phyloP scores from a whole-genome alignment of 202 grass and related monocot species.

The Schoenoplectus triqueter region DNA sequence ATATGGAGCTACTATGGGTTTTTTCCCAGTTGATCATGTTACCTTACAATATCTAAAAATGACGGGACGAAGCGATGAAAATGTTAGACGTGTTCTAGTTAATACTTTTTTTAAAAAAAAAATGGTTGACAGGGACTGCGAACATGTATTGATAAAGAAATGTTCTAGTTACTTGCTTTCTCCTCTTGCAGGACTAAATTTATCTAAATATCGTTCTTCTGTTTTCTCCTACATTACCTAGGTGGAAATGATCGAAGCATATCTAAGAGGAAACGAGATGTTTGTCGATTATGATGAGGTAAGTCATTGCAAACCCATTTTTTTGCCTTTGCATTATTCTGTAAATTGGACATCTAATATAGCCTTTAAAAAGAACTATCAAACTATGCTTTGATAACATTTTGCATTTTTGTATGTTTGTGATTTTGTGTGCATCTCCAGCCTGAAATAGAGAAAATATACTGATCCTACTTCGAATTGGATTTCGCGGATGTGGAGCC shows the following conservation, averaged over 20 bases:
- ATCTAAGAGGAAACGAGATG: background rate
- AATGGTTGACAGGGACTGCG: too few relatives aligned
- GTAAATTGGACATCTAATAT: background rate
- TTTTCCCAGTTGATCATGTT: conserved; percentile 54
- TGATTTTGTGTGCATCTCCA: background rate
- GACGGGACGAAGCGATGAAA: conserved; percentile 51
- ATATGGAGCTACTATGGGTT: conserved; percentile 54
- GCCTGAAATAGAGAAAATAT: background rate
- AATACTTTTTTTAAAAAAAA: too few relatives aligned
- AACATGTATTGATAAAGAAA: too few relatives aligned
- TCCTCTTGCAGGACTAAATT: background rate
- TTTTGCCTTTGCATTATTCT: background rate
- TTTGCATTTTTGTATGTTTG: background rate
- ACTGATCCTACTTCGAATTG: background rate
- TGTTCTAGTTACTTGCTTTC: too few relatives aligned
- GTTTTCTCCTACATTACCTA: background rate
- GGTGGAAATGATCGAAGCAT: conserved; percentile 1
- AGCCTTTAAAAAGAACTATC: background rate
- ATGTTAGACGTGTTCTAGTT: conserved; percentile 30
- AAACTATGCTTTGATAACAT: background rate
- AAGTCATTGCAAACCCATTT: background rate
- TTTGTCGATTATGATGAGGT: background rate
- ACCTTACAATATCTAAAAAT: conserved; percentile 51
- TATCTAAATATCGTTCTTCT: background rate
- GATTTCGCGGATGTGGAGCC: conserved; percentile 3